Base-by-base conservation (phyloP, 148 eudicot species). In the Rhododendron kiyosumense region DNA sequence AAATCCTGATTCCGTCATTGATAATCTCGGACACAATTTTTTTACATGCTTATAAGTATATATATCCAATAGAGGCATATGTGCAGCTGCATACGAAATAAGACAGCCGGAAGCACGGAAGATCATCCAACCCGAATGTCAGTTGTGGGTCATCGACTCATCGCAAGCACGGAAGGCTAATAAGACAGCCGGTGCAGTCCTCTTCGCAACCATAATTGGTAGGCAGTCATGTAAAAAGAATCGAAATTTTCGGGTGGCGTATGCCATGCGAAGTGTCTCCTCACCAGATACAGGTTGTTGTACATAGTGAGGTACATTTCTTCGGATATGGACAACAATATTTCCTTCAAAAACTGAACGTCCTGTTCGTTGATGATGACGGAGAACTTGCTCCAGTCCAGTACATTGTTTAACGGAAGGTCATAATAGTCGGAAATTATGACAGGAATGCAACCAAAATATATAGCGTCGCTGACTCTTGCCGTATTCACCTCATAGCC, bases 401-500 rank as follows among this genome's bases (percentile, higher is more conserved):
- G 59, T 12, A 90, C 85, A 83, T 90, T 89, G 32, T 87, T 86
- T 41, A 88, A 87, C 69, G 92, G 92, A 59, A 90, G 92, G 83
- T 90, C 92, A 38, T 89, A 90, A 34, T 87, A 83, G 65, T 90
- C 85, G 17, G 92, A 90, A 80, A 90, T 87, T 24, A 90, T 12
- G 22, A 90, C 89, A 24, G 92, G 92, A 48, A 90, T 79, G 61
- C 92, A 90, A 10, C 92, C 92, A 57, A 87, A 87, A 74, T 90
- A 87, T 85, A 90, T 87, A 26, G 92, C 92, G 52, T 90, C 92
- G 11, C 85, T 86, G 49, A 90, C 43, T 77, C 92, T 87, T 34
- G 92, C 92, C 3, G 92, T 87, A 48, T 89, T 90, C 49, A 90
- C 92, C 87, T 89, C 92, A 1, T 90, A 90, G 0, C 92, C 92